Conservation (phyloP, 768 basidiomycete genomes). For the Suillus occidentalis region DNA sequence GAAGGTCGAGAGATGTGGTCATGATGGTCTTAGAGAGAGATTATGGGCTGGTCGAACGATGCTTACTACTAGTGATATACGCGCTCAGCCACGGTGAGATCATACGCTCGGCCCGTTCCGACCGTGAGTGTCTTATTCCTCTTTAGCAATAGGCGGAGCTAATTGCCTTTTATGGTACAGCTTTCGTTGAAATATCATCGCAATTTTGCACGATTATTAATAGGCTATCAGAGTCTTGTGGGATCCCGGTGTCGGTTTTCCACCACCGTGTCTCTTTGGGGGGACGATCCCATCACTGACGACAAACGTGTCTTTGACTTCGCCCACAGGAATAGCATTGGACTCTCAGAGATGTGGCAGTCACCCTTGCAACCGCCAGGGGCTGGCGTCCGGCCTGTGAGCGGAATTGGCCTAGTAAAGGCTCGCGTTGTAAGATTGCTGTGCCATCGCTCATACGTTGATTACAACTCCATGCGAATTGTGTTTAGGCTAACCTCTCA, state of each 20-base stretch:
- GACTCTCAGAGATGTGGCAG: constrained; percentile 13
- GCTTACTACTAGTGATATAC: constrained; percentile 18
- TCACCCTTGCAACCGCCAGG: constrained; percentile 7
- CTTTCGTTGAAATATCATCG: background rate
- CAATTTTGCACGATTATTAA: constrained; percentile 4
- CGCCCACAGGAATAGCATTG: constrained; percentile 14
- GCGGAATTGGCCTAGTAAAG: constrained; percentile 3
- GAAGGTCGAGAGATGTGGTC: constrained; percentile 78
- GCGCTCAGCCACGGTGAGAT: constrained; percentile 8
- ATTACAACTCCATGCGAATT: constrained; percentile 14
- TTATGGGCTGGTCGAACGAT: background rate
- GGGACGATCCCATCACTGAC: constrained; percentile 5
- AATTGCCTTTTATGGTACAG: background rate
- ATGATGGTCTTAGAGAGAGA: constrained; percentile 45
- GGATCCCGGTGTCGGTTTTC: constrained; percentile 14
- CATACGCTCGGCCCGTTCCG: constrained; percentile 5
- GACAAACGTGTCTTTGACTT: constrained; percentile 16
- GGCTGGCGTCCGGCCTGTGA: constrained; percentile 5
- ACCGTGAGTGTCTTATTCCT: constrained; percentile 5
- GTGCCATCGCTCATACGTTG: background rate
- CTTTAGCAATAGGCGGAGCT: background rate
- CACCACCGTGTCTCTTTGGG: constrained; percentile 19
- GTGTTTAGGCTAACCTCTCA: constrained; percentile 12
- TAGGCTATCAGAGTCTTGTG: constrained; percentile 4
- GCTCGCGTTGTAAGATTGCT: background rate